These are phyloP conservation scores for Eimeria necatrix DNA, from an alignment of 169 alveolate species.

Conservation along the genomic window DNA sequence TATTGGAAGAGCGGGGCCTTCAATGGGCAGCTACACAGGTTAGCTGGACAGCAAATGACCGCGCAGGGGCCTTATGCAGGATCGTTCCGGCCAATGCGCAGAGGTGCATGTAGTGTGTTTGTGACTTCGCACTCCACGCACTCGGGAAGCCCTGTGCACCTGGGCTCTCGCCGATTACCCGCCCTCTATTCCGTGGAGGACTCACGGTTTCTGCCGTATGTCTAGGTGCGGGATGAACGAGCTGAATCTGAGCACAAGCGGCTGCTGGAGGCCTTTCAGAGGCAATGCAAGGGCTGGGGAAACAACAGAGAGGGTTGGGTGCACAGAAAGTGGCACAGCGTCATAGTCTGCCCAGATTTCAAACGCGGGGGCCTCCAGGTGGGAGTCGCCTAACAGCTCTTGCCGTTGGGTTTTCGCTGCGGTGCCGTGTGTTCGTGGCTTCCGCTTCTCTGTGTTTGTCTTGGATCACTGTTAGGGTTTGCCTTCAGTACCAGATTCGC, in stretches of 20 bases:
- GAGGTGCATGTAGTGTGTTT: too few species aligned
- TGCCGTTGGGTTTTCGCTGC: neutral
- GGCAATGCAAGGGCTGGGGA: slow-evolving; percentile 87
- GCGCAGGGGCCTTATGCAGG: too few species aligned
- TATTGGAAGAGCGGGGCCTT: slow-evolving; percentile 82
- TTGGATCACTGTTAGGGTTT: too few species aligned
- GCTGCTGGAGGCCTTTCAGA: slow-evolving; percentile 81
- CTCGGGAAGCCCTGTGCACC: neutral
- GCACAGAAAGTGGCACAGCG: slow-evolving; percentile 84
- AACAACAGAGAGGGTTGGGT: slow-evolving; percentile 88
- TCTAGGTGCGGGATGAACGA: slow-evolving; percentile 83
- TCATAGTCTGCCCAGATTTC: slow-evolving; percentile 87
- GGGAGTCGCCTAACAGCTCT: slow-evolving; percentile 33
- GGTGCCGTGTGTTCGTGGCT: neutral
- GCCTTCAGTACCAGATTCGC: too few species aligned
- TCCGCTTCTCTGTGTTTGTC: neutral
- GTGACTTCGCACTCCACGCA: too few species aligned
- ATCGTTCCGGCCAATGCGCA: too few species aligned
- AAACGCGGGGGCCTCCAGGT: slow-evolving; percentile 85
- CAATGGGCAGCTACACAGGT: slow-evolving; percentile 86
- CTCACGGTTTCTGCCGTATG: neutral
- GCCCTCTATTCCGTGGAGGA: too few species aligned
- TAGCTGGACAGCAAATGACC: neutral
- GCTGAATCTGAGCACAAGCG: slow-evolving; percentile 83
- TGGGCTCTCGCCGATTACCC: neutral